Percentiles rank a stretch among this genome's conserved stretches.
Evolutionary conservation across 2,329 filamentous ascomycete genomes (phyloP).

Genomic region (Bipolaris sorokiniana): DNA sequence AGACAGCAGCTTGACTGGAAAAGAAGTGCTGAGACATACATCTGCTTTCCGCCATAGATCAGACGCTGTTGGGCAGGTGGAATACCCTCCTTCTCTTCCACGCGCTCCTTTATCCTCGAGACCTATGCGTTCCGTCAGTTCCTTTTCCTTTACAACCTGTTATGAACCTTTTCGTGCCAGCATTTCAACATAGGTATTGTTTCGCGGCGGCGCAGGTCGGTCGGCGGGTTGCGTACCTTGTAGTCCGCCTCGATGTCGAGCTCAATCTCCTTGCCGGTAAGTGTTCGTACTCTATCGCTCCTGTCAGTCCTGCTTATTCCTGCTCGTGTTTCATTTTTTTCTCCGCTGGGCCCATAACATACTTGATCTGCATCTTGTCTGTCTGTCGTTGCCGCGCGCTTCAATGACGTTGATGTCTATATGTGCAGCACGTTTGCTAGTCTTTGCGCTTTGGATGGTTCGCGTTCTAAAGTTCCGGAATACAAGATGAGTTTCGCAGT

Average conservation of each 20-base stretch:
- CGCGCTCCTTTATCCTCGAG: conserved; percentile 95
- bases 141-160: neutral
- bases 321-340: no score
- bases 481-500: neutral
- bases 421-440: neutral
- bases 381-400: conserved; percentile 1
- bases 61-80: conserved; percentile 94
- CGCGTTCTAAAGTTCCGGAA: neutral
- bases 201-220: no score
- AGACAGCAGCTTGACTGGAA: neutral
- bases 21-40: conserved; percentile 61
- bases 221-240: conserved; percentile 66
- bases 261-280: conserved; percentile 99
- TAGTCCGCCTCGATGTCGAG: conserved; percentile 94
- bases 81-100: conserved; percentile 99
- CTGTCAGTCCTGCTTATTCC: no score
- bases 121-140: conserved; percentile 62
- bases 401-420: neutral
- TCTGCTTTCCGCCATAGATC: conserved; percentile 97
- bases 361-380: conserved; percentile 48
- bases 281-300: conserved; percentile 71
- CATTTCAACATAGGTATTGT: neutral
- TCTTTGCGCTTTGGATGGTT: neutral
- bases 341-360: conserved; percentile 6
- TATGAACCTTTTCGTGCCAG: neutral